These are phyloP conservation scores for Dimocarpus longan DNA, from an alignment of 345 rosid genomes.

Conservation along the genomic window DNA sequence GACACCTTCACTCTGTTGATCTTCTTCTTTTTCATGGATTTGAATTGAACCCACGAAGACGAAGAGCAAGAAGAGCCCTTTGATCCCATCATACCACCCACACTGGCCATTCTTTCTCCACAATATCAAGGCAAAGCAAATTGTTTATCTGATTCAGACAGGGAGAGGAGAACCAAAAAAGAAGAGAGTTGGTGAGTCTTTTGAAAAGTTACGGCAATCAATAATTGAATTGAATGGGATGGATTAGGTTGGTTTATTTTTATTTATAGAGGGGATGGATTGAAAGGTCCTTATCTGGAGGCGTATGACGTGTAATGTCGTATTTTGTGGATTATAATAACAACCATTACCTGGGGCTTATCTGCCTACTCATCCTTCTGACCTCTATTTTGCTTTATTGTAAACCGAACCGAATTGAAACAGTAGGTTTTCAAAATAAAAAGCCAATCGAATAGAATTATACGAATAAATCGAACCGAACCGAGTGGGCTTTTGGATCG, in stretches of 20 bases:
- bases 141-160: neutral
- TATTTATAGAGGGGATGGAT: slow-evolving; percentile 3
- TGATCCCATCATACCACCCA: slow-evolving; percentile 43
- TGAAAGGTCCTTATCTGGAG: slow-evolving; percentile 6
- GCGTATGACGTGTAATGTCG: neutral
- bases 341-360: neutral
- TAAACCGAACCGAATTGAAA: too few relatives aligned
- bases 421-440: too few relatives aligned
- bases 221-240: neutral
- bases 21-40: slow-evolving; percentile 39
- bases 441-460: too few relatives aligned
- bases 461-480: too few relatives aligned
- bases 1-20: slow-evolving; percentile 36
- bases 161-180: neutral
- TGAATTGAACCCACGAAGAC: slow-evolving; percentile 48
- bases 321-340: neutral
- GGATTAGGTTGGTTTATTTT: too few relatives aligned
- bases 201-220: too few relatives aligned
- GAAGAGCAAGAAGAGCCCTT: slow-evolving; percentile 44
- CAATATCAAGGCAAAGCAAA: too few relatives aligned
- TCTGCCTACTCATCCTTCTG: neutral
- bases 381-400: neutral
- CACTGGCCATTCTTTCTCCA: slow-evolving; percentile 5
- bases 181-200: neutral
- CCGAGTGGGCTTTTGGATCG: too few relatives aligned